Percentiles rank a stretch among this genome's conserved stretches.
phyloP scores from a whole-genome alignment of 257 asterid genomes.

The Catharanthus roseus region DNA sequence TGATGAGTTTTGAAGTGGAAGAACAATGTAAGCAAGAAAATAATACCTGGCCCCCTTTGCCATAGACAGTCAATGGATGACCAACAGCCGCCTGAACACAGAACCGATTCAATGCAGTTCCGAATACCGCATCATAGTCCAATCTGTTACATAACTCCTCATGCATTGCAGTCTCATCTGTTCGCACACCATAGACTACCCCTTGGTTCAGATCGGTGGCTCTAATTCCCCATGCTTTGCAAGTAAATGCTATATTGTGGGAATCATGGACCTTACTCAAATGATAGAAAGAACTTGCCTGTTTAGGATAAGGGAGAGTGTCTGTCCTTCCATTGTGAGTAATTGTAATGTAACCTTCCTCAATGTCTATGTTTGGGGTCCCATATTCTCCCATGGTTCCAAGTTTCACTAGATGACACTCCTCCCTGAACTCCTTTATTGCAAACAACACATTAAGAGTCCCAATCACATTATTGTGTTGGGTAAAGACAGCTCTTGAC shows the following conservation, averaged over 20 bases:
- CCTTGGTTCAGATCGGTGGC: conserved; percentile 97
- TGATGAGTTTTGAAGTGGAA: not conserved
- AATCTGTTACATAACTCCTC: conserved; percentile 76
- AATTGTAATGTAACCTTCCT: conserved; percentile 87
- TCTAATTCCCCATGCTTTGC: conserved; percentile 95
- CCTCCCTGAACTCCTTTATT: conserved; percentile 77
- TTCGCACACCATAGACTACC: conserved; percentile 84
- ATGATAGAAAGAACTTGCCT: conserved; percentile 92
- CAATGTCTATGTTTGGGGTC: conserved; percentile 91
- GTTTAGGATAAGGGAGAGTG: conserved; percentile 92
- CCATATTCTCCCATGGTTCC: conserved; percentile 99
- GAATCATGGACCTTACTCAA: conserved; percentile 94
- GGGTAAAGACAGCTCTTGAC: conserved; percentile 85
- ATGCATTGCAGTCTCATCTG: conserved; percentile 86
- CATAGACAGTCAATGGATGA: conserved; percentile 93
- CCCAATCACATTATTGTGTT: conserved; percentile 86
- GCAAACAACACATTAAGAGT: conserved; percentile 89
- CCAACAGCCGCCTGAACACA: conserved; percentile 97
- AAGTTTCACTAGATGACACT: conserved; percentile 93
- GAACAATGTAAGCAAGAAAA: not conserved
- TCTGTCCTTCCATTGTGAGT: conserved; percentile 90
- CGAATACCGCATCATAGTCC: conserved; percentile 86
- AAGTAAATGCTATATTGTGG: conserved; percentile 83
- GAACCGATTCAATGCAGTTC: conserved; percentile 91
- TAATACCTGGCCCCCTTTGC: conserved; percentile 96